phyloP scores from a whole-genome alignment of 805 yeast species.

The Candida sithepensis region DNA sequence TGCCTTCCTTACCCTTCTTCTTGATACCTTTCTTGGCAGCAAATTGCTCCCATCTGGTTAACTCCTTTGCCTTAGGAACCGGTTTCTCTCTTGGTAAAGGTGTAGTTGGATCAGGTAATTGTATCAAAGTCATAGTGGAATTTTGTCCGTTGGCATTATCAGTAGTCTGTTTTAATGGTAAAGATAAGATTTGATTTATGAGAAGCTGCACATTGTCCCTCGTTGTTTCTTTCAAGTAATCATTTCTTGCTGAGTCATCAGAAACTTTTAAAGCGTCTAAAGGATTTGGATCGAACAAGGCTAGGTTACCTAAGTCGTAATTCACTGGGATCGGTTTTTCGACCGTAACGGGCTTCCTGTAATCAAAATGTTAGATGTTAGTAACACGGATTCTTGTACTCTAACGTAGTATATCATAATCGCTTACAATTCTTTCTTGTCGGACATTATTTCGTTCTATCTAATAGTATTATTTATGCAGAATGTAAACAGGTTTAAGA shows the following conservation, averaged over 20 bases:
- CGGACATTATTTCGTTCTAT: conserved; percentile 7
- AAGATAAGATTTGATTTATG: conserved; percentile 83
- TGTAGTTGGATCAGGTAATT: conserved; percentile 79
- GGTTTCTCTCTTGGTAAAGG: conserved; percentile 93
- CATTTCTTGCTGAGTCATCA: conserved; percentile 56
- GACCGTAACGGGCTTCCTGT: conserved; percentile 72
- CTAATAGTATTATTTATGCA: background rate
- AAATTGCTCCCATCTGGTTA: conserved; percentile 95
- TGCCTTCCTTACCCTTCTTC: conserved; percentile 86
- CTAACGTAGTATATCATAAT: background rate
- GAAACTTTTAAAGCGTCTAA: conserved; percentile 58
- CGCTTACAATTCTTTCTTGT: conserved; percentile 18
- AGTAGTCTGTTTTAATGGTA: conserved; percentile 87
- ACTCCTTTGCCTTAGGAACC: conserved; percentile 86
- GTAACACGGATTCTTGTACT: no score
- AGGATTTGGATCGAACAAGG: conserved; percentile 88
- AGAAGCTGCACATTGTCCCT: conserved; percentile 92
- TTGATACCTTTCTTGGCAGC: conserved; percentile 94
- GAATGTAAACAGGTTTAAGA: background rate
- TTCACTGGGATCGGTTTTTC: conserved; percentile 87
- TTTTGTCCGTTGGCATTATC: conserved; percentile 43
- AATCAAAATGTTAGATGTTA: conserved; percentile 4
- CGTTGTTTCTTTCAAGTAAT: conserved; percentile 57
- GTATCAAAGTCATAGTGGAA: conserved; percentile 75
- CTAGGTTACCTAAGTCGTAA: conserved; percentile 86